Evolutionary conservation across 257 asterid genomes (phyloP), one percentile per base, ranked within the genome.

Genomic region (Rhazya stricta): DNA sequence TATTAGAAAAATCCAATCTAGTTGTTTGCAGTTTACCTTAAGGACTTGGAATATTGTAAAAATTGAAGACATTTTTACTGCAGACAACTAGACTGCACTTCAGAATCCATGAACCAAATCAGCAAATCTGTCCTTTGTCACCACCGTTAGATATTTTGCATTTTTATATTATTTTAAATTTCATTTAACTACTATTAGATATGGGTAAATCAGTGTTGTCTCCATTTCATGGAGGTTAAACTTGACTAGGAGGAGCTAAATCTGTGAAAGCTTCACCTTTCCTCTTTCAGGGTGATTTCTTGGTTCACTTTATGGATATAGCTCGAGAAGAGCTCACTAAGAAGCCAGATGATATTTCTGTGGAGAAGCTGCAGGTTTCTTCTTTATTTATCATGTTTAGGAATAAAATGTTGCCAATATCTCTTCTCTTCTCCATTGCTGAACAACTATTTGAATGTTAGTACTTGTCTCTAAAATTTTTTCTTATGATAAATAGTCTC

Each of bases 231-330:
- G 37, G 60, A 41, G 32, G 56, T 51, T 65, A 21, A 29, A 30
- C 32, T 42, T 69, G 51, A 16, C 58, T 57, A 48, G 6, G 37
- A 34, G 42, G 45, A 63, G 39, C 69, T 34, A 63, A 63, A 62
- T 74, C 18, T 71, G 67, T 23, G 30, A 60, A 60, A 30, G 23
- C 67, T 30, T 78, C 41, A 6, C 71, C 57, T 79, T 73, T 76
- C 84, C 65, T 76, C 67, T 81, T 88, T 81, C 87, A 95, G 99
- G 99, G 99, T 76, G 99, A 92, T 86, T 95, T 92, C 84, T 77
- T 95, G 86, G 98, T 95, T 83, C 98, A 95, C 85, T 95, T 95
- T 80, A 88, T 91, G 98, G 99, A 94, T 84, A 92, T 93, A 77
- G 96, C 98, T 83, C 86, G 91, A 78, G 98, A 92, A 77, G 97